These are phyloP conservation scores for Pestalotiopsis sp. DNA, from an alignment of 2,329 filamentous ascomycete species.

Conservation along the genomic window DNA sequence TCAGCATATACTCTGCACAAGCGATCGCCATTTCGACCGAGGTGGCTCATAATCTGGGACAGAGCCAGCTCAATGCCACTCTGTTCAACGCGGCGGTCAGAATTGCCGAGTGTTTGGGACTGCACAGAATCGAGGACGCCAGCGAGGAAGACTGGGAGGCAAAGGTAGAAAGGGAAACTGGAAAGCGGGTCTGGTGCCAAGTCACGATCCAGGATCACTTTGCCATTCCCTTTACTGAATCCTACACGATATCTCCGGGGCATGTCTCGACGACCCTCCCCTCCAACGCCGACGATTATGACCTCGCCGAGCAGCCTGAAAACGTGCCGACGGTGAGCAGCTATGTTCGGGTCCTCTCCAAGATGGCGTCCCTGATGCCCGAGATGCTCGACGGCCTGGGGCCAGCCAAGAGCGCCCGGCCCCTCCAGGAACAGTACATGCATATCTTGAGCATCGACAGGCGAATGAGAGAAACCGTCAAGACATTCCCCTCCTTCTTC, in stretches of 20 bases:
- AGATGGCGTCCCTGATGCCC: slow-evolving; percentile 7
- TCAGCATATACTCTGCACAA: not conserved
- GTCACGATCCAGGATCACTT: slow-evolving; percentile 4
- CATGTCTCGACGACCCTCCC: not conserved
- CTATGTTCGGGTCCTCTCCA: not conserved
- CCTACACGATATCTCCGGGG: not conserved
- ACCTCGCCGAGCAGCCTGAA: not conserved
- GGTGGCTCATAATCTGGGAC: slow-evolving; percentile 2
- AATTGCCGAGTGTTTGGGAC: not conserved
- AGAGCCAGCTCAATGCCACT: slow-evolving; percentile 8
- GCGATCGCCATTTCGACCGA: slow-evolving; percentile 1
- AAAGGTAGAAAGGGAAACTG: not conserved
- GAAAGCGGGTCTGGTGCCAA: slow-evolving; percentile 5
- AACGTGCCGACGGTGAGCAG: slow-evolving; percentile 3
- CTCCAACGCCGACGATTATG: not conserved
- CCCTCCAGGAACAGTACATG: slow-evolving; percentile 3
- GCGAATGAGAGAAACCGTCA: slow-evolving; percentile 1
- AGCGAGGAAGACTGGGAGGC: not conserved
- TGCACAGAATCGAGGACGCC: not conserved
- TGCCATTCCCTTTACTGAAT: not conserved
- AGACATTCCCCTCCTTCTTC: not conserved
- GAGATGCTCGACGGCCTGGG: not conserved
- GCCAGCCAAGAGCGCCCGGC: not conserved
- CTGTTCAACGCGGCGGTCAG: not conserved
- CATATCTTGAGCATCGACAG: slow-evolving; percentile 5